Evolutionary conservation across 352 stramenopile species (phyloP).

Genomic region (Globisporangium abappressorium): DNA sequence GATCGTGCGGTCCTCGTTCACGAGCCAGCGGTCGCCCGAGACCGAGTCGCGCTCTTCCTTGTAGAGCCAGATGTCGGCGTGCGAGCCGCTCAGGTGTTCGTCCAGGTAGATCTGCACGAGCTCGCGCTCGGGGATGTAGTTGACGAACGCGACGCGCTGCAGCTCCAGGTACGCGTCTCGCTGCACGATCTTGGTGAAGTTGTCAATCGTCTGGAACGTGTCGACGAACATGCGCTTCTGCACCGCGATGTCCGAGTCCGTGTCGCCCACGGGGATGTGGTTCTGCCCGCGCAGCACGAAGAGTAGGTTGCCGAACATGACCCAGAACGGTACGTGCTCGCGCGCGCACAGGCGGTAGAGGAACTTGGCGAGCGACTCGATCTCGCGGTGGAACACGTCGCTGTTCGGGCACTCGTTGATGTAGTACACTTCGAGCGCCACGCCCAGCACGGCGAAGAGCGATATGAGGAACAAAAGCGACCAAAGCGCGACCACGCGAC

Average conservation of each 20-base stretch:
- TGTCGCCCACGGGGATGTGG: constrained; percentile 70
- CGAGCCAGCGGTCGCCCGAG: constrained; percentile 41
- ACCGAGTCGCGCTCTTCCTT: constrained; percentile 37
- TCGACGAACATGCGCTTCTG: constrained; percentile 53
- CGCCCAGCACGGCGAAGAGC: constrained; percentile 36
- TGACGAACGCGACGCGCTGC: constrained; percentile 39
- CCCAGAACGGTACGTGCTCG: constrained; percentile 59
- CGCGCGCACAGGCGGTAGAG: constrained; percentile 52
- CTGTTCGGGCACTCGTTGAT: constrained; percentile 58
- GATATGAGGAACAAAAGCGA: constrained; percentile 30
- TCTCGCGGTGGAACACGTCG: constrained; percentile 64
- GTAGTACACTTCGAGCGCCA: constrained; percentile 64
- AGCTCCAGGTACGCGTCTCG: constrained; percentile 49
- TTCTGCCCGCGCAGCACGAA: constrained; percentile 67
- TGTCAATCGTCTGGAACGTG: constrained; percentile 44
- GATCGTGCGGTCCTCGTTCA: constrained; percentile 76
- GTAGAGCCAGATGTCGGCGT: constrained; percentile 83
- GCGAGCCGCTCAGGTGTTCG: constrained; percentile 40
- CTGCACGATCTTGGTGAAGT: constrained; percentile 47
- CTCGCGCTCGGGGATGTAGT: constrained; percentile 53
- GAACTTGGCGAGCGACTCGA: constrained; percentile 61
- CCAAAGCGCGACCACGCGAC: constrained; percentile 36
- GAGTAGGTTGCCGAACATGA: constrained; percentile 69
- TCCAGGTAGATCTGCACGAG: constrained; percentile 69
- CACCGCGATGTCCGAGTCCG: constrained; percentile 76